These are phyloP conservation scores for Pleurotus cornucopiae DNA, from an alignment of 768 basidiomycete species.

Conservation along the genomic window DNA sequence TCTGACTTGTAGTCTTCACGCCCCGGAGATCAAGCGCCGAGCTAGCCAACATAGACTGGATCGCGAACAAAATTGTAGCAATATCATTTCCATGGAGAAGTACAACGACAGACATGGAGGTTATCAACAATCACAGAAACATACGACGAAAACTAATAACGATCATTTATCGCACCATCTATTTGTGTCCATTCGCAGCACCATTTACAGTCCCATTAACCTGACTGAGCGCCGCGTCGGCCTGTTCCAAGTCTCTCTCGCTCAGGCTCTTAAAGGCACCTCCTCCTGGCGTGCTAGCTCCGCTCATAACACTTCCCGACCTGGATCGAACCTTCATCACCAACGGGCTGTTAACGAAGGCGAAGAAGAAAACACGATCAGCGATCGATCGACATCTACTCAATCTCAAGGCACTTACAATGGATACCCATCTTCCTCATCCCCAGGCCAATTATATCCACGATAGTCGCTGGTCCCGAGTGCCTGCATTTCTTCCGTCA, in stretches of 20 bases:
- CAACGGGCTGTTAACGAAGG: conserved; percentile 53
- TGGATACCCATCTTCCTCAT: conserved; percentile 76
- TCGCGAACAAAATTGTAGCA: too few relatives aligned
- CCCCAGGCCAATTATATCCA: conserved; percentile 57
- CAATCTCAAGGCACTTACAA: conserved; percentile 52
- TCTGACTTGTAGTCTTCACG: too few relatives aligned
- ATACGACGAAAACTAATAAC: too few relatives aligned
- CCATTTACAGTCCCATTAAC: conserved; percentile 25
- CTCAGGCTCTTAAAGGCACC: conserved; percentile 74
- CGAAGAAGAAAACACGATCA: too few relatives aligned
- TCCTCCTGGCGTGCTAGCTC: conserved; percentile 83
- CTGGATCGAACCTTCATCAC: conserved; percentile 89
- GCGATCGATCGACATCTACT: too few relatives aligned
- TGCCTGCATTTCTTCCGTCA: conserved; percentile 91
- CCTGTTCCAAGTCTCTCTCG: conserved; percentile 82
- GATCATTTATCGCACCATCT: neutral
- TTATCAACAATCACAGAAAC: too few relatives aligned
- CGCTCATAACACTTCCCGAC: conserved; percentile 66
- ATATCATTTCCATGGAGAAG: too few relatives aligned
- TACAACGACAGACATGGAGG: too few relatives aligned
- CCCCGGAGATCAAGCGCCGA: too few relatives aligned
- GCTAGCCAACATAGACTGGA: too few relatives aligned
- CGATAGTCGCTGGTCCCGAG: conserved; percentile 85
- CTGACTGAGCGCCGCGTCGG: conserved; percentile 83
- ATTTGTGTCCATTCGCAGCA: conserved; percentile 11